phyloP scores from a whole-genome alignment of 768 basidiomycete species.

The Auricularia auricula-judae region DNA sequence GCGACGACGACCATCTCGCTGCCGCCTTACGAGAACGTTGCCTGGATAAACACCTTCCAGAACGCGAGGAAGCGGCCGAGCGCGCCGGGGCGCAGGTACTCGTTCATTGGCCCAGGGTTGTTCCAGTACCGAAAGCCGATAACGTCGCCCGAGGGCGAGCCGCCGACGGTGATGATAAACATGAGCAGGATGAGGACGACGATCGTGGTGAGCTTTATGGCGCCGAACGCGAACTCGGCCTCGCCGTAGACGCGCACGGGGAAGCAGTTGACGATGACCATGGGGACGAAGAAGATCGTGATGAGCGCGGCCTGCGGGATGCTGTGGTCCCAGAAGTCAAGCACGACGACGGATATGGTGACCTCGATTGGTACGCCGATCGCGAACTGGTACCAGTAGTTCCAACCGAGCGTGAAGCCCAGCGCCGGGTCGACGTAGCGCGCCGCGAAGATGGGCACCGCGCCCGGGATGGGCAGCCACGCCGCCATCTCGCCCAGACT shows the following conservation, averaged over 20 bases:
- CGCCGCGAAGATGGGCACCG: constrained; percentile 25
- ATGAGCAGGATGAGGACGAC: constrained; percentile 27
- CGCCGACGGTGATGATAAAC: constrained; percentile 14
- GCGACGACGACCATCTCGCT: constrained; percentile 32
- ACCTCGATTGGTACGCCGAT: constrained; percentile 30
- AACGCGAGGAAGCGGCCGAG: constrained; percentile 54
- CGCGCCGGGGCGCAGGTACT: constrained; percentile 42
- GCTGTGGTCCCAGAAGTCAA: constrained; percentile 43
- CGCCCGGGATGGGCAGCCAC: constrained; percentile 20
- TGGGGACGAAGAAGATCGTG: constrained; percentile 26
- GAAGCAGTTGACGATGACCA: constrained; percentile 14
- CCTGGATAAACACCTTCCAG: constrained; percentile 49
- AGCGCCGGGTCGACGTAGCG: constrained; percentile 21
- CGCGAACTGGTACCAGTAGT: constrained; percentile 19
- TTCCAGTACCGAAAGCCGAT: constrained; percentile 11
- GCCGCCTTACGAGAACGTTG: constrained; percentile 51
- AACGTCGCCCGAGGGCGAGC: neutral
- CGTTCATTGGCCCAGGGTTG: constrained; percentile 48
- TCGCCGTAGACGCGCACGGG: constrained; percentile 21
- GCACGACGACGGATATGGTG: constrained; percentile 40
- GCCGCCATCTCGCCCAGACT: constrained; percentile 11
- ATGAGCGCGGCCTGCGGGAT: constrained; percentile 37
- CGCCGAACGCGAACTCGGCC: neutral
- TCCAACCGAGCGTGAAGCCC: constrained; percentile 19
- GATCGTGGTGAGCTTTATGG: neutral